Conservation (phyloP, 2,329 filamentous ascomycete genomes). For the Scedosporium apiospermum region DNA sequence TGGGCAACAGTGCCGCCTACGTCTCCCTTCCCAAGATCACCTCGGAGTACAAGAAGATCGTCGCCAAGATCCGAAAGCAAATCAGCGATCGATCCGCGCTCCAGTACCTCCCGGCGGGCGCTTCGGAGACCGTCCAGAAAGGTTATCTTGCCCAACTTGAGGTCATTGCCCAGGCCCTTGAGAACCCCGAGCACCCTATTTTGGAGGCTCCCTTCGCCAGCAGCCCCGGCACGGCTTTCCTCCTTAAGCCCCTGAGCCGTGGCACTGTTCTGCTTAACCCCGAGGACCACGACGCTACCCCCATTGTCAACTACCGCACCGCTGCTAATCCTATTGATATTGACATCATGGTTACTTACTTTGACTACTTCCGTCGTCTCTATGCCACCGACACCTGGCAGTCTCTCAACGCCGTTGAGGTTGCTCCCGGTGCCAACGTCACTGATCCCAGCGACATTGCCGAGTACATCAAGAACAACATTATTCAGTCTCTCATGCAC, state of each 20-base stretch:
- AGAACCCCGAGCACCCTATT: conserved; percentile 18
- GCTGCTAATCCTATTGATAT: conserved; percentile 25
- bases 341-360: conserved; percentile 21
- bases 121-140: conserved; percentile 12
- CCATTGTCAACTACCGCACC: conserved; percentile 24
- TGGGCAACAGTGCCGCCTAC: conserved; percentile 20
- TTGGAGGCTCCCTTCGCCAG: conserved; percentile 20
- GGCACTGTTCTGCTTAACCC: conserved; percentile 20
- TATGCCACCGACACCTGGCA: conserved; percentile 19
- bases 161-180: conserved; percentile 16
- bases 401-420: conserved; percentile 17
- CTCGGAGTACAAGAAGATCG: conserved; percentile 12
- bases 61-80: conserved; percentile 13
- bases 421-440: conserved; percentile 17
- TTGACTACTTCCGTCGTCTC: conserved; percentile 19
- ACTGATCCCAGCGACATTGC: conserved; percentile 11
- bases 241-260: conserved; percentile 24
- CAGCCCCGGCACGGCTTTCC: conserved; percentile 13
- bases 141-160: conserved; percentile 18
- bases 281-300: conserved; percentile 14
- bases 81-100: conserved; percentile 13
- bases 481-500: conserved; percentile 29
- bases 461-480: conserved; percentile 15
- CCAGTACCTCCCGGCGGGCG: conserved; percentile 12
- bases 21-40: conserved; percentile 16